Percentiles rank a stretch among this genome's conserved stretches.
Conservation (phyloP, 805 yeast species). For the Lipomyces spencermartinsiae region DNA sequence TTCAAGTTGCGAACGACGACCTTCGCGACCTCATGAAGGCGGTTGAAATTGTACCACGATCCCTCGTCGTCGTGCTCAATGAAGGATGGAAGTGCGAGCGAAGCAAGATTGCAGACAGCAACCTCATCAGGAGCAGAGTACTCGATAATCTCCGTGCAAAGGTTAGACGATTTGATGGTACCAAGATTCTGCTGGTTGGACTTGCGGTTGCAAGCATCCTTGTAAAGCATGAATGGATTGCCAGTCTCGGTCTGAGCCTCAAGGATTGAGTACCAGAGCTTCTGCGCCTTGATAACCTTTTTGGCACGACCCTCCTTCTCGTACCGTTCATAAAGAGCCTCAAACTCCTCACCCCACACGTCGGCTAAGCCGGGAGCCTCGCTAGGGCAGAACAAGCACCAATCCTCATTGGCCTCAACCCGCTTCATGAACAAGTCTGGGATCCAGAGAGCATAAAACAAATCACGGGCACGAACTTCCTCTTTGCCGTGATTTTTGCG, state of each 20-base stretch:
- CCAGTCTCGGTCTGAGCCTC: conserved; percentile 97
- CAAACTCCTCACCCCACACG: conserved; percentile 84
- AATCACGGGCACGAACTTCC: conserved; percentile 89
- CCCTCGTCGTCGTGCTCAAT: conserved; percentile 58
- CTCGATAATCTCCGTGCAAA: conserved; percentile 94
- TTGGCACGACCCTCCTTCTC: conserved; percentile 72
- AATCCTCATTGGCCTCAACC: conserved; percentile 75
- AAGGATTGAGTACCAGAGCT: conserved; percentile 85
- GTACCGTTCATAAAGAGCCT: conserved; percentile 69
- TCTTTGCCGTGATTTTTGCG: conserved; percentile 95
- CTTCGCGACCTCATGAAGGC: conserved; percentile 77
- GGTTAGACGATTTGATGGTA: conserved; percentile 86
- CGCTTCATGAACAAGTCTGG: conserved; percentile 93
- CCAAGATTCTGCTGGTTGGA: conserved; percentile 93
- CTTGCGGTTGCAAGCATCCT: conserved; percentile 87
- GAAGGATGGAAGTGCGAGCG: conserved; percentile 85
- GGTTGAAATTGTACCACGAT: conserved; percentile 69
- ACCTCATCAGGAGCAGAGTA: conserved; percentile 91
- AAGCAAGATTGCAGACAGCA: conserved; percentile 94
- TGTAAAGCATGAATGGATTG: conserved; percentile 91
- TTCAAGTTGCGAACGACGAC: conserved; percentile 80
- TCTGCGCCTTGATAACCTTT: conserved; percentile 79
- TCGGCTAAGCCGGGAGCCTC: conserved; percentile 87
- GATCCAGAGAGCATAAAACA: conserved; percentile 93
- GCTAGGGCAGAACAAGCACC: conserved; percentile 91